phyloP scores from a whole-genome alignment of 164 flowering plant genomes.

The Piper longum region DNA sequence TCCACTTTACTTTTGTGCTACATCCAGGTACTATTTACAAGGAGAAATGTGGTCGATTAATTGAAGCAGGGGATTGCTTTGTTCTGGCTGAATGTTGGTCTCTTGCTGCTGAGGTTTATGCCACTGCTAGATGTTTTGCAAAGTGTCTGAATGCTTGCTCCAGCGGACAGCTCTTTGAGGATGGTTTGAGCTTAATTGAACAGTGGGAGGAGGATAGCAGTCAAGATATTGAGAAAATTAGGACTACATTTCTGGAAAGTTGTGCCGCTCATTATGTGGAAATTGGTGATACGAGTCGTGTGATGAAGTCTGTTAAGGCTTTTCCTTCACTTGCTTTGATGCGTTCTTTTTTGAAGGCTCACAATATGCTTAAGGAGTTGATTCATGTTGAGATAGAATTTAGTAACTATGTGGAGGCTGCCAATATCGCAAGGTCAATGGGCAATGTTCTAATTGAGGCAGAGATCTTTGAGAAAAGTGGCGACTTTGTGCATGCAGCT shows the following conservation, averaged over 20 bases:
- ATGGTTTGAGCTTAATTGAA: slow-evolving; percentile 32
- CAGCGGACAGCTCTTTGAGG: slow-evolving; percentile 29
- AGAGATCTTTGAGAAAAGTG: slow-evolving; percentile 46
- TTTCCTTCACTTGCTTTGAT: slow-evolving; percentile 21
- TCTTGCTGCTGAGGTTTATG: slow-evolving; percentile 41
- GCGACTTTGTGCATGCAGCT: slow-evolving; percentile 28
- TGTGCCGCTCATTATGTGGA: slow-evolving; percentile 33
- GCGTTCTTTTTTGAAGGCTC: slow-evolving; percentile 22
- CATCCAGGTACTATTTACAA: slow-evolving; percentile 23
- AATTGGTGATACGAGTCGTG: slow-evolving; percentile 17
- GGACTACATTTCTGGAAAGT: slow-evolving; percentile 30
- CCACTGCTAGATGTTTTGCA: slow-evolving; percentile 21
- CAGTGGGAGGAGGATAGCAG: slow-evolving; percentile 25
- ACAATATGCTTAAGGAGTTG: slow-evolving; percentile 36
- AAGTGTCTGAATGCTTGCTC: slow-evolving; percentile 33
- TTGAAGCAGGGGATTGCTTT: slow-evolving; percentile 47
- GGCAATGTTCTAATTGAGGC: slow-evolving; percentile 38
- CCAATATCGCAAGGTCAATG: slow-evolving; percentile 26
- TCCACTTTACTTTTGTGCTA: too few species aligned
- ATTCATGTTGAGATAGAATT: slow-evolving; percentile 32
- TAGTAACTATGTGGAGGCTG: slow-evolving; percentile 44
- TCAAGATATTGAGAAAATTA: slow-evolving; percentile 17
- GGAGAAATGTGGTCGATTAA: slow-evolving; percentile 34
- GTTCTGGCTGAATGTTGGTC: slow-evolving; percentile 21
- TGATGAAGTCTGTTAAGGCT: slow-evolving; percentile 37